Conservation (phyloP, 2,329 filamentous ascomycete genomes). For the Fusarium lateritium region DNA sequence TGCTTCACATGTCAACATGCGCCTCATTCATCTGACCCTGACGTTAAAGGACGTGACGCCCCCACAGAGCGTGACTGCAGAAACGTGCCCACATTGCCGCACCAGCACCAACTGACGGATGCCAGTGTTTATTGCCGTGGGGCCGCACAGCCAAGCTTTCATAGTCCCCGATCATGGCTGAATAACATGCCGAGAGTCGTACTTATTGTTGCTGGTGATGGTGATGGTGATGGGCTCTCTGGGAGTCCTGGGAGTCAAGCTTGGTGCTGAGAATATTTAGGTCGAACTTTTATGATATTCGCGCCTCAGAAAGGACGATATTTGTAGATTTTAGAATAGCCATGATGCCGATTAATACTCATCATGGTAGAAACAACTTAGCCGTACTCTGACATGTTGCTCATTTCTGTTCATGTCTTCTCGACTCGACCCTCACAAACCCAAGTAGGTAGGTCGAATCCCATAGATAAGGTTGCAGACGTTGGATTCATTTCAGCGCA, state of each 20-base stretch:
- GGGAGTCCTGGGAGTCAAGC: background rate
- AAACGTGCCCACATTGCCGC: slow-evolving; percentile 30
- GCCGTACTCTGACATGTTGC: slow-evolving; percentile 22
- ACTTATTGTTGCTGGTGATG: background rate
- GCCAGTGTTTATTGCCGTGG: background rate
- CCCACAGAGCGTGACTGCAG: slow-evolving; percentile 38
- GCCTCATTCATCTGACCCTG: slow-evolving; percentile 37
- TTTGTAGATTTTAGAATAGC: background rate
- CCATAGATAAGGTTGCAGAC: slow-evolving; percentile 21
- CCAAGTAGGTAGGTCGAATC: slow-evolving; percentile 16
- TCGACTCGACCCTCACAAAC: slow-evolving; percentile 9
- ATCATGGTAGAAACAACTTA: slow-evolving; percentile 2
- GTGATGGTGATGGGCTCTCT: background rate
- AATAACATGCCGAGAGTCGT: background rate
- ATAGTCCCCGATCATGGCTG: background rate
- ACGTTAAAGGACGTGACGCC: slow-evolving; percentile 28
- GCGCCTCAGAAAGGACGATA: background rate
- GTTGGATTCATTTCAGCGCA: slow-evolving; percentile 6
- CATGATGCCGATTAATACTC: slow-evolving; percentile 12
- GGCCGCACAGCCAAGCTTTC: slow-evolving; percentile 12
- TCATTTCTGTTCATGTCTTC: background rate
- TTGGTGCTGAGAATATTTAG: background rate
- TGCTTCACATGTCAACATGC: slow-evolving; percentile 38
- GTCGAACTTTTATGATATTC: background rate
- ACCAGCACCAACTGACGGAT: slow-evolving; percentile 24